A percentile compares a stretch with the other conserved stretches of the same genome.
Conservation (phyloP, 2,329 filamentous ascomycete genomes). For the Bipolaris victoriae region DNA sequence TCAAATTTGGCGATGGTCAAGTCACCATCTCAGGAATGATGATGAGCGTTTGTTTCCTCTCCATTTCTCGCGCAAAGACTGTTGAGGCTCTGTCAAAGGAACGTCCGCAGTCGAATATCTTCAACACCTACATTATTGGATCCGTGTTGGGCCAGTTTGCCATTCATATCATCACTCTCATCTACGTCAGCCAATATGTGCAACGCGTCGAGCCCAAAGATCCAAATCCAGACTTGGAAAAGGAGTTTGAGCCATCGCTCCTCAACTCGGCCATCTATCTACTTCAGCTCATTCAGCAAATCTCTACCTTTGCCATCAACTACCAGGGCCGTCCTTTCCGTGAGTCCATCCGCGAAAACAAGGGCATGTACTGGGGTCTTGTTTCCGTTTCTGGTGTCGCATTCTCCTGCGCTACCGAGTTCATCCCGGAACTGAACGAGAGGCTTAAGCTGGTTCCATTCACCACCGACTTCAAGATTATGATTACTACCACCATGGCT, state of each 20-base stretch:
- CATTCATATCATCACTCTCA: conserved; percentile 89
- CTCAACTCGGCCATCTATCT: conserved; percentile 98
- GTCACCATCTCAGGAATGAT: conserved; percentile 99
- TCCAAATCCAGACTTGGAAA: conserved; percentile 82
- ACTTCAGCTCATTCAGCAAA: conserved; percentile 96
- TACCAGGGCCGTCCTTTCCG: conserved; percentile 98
- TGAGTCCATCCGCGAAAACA: conserved; percentile 93
- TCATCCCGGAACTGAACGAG: conserved; percentile 93
- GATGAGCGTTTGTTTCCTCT: conserved; percentile 99
- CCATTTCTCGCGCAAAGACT: conserved; percentile 95
- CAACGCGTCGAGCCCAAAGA: conserved; percentile 77
- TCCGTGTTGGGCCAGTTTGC: conserved; percentile 97
- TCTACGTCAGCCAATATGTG: conserved; percentile 91
- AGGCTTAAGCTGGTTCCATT: conserved; percentile 93
- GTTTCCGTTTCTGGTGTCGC: conserved; percentile 87
- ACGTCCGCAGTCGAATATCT: conserved; percentile 96
- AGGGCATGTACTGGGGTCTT: conserved; percentile 97
- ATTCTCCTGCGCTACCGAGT: conserved; percentile 93
- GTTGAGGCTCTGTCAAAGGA: conserved; percentile 97
- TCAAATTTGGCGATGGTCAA: conserved; percentile 98
- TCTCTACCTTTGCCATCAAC: conserved; percentile 98
- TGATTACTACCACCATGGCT: conserved; percentile 83
- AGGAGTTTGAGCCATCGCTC: conserved; percentile 89
- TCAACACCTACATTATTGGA: conserved; percentile 98
- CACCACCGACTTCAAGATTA: conserved; percentile 83